phyloP scores from a whole-genome alignment of 148 eudicot genomes.

The Silene latifolia region DNA sequence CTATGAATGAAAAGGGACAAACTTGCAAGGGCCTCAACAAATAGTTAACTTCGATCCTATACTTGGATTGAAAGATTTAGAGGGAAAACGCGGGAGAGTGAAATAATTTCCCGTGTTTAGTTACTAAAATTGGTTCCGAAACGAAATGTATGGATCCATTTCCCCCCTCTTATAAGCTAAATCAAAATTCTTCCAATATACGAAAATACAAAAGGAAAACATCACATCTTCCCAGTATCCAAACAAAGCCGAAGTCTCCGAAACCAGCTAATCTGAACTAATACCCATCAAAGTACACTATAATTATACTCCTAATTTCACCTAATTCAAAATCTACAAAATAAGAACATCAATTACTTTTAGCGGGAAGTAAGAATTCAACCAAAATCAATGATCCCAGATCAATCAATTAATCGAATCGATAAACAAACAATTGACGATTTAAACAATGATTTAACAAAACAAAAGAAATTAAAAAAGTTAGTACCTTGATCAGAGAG shows the following conservation, averaged over 20 bases:
- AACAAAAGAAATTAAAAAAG: not conserved
- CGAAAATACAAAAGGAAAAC: not conserved
- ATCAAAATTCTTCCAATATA: not conserved
- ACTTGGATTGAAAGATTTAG: too few species aligned
- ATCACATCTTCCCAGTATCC: not conserved
- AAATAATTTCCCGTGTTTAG: not conserved
- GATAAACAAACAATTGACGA: not conserved
- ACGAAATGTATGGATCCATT: not conserved
- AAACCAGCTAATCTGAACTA: not conserved
- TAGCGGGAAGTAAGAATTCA: not conserved
- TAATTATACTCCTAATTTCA: not conserved
- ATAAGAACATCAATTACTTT: not conserved
- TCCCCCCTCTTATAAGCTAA: too few species aligned
- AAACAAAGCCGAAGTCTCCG: not conserved
- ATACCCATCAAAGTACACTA: not conserved
- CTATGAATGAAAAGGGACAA: not conserved
- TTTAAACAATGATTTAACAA: not conserved
- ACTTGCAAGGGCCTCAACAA: not conserved
- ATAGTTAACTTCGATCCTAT: not conserved
- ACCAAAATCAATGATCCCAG: not conserved
- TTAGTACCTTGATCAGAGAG: constrained; percentile 44
- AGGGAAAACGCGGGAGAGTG: not conserved
- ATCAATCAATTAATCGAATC: constrained; percentile 2
- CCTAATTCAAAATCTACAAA: constrained; percentile 1
- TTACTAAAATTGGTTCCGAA: not conserved